Evolutionary conservation across 305 asterid species (phyloP).

Genomic region (Rubia peregrina): DNA sequence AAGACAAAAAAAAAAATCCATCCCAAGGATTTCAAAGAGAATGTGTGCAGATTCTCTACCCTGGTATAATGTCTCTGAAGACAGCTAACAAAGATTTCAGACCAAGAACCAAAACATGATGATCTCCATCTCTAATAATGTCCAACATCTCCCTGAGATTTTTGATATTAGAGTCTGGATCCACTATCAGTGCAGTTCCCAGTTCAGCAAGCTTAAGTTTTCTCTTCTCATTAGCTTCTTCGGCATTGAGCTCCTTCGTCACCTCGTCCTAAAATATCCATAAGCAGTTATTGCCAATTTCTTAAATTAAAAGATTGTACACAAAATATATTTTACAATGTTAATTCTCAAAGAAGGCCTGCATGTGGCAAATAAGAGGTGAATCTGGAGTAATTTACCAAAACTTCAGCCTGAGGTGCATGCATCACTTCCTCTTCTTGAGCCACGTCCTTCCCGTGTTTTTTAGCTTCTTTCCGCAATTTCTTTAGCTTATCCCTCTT

Average conservation of each 20-base stretch:
- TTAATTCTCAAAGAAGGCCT: neutral
- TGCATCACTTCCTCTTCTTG: conserved; percentile 43
- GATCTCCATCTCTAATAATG: conserved; percentile 58
- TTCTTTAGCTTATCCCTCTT: conserved; percentile 69
- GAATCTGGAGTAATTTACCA: conserved; percentile 39
- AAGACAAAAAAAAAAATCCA: conserved; percentile 3
- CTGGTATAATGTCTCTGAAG: conserved; percentile 89
- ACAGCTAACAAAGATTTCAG: conserved; percentile 89
- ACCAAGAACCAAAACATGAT: conserved; percentile 49
- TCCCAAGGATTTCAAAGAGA: conserved; percentile 8
- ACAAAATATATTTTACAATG: neutral
- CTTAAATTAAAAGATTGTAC: neutral
- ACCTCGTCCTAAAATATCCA: conserved; percentile 56
- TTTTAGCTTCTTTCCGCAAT: conserved; percentile 78
- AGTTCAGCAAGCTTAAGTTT: conserved; percentile 78
- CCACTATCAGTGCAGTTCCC: conserved; percentile 75
- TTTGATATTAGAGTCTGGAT: conserved; percentile 85
- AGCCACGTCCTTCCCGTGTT: conserved; percentile 45
- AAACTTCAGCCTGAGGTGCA: conserved; percentile 62
- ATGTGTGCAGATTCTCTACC: conserved; percentile 42
- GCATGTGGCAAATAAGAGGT: neutral
- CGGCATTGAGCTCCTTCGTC: conserved; percentile 62
- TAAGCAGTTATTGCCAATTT: neutral
- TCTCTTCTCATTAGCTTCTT: conserved; percentile 68
- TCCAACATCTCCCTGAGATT: conserved; percentile 79